phyloP scores from a whole-genome alignment of 208 protist genomes.

The Baffinella frigidus region DNA sequence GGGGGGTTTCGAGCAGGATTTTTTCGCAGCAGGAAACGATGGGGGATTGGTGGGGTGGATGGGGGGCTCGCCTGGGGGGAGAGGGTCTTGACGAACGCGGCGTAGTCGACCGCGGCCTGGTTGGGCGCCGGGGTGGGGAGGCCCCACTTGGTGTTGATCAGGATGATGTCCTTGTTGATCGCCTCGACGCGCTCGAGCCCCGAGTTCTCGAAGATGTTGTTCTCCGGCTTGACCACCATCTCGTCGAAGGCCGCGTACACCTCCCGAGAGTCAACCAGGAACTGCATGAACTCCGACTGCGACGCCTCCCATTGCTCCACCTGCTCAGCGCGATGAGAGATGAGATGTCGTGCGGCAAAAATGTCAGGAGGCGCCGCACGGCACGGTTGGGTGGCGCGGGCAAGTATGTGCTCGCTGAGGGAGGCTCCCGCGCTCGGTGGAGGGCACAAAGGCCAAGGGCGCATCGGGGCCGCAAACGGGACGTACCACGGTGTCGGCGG shows the following conservation, averaged over 20 bases:
- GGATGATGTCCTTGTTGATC: not conserved
- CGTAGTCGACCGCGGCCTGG: not conserved
- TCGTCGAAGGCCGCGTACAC: not conserved
- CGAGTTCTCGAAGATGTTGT: not conserved
- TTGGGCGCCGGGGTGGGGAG: not conserved
- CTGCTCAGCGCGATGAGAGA: not conserved
- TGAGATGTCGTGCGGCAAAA: not conserved
- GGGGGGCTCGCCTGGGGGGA: not conserved
- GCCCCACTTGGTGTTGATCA: not conserved
- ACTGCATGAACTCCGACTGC: conserved; percentile 1
- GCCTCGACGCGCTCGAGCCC: not conserved
- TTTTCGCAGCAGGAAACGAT: too few species aligned
- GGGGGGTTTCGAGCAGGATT: too few species aligned
- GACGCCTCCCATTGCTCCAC: conserved; percentile 12
- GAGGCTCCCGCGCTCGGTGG: too few species aligned
- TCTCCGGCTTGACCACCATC: not conserved
- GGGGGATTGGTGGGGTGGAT: too few species aligned
- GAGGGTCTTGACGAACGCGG: not conserved
- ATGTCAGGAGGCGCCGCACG: too few species aligned
- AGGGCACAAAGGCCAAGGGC: not conserved
- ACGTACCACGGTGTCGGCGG: not conserved
- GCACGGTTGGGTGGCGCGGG: too few species aligned
- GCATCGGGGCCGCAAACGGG: not conserved
- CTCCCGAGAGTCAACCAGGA: not conserved
- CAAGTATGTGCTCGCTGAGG: too few species aligned